A percentile compares a stretch with the other conserved stretches of the same genome.
These are phyloP conservation scores for Kwoniella sp. DNA, from an alignment of 768 basidiomycete species.

Conservation along the genomic window DNA sequence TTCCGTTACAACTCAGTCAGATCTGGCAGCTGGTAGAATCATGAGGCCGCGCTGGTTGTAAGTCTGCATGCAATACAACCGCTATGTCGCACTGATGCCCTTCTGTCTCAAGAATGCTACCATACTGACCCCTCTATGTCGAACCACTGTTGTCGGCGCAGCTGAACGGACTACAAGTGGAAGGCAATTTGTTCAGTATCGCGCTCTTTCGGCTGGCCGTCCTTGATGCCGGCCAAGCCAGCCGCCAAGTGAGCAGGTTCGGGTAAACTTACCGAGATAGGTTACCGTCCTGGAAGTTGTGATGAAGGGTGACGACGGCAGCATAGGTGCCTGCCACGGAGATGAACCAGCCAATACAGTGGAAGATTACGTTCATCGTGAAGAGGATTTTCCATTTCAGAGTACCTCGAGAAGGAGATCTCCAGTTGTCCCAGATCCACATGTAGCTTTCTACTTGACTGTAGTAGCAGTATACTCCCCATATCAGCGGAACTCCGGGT, in stretches of 20 bases:
- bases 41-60: too few relatives aligned
- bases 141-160: slow-evolving; percentile 17
- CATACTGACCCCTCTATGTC: background rate
- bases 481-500: too few relatives aligned
- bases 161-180: slow-evolving; percentile 10
- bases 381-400: slow-evolving; percentile 4
- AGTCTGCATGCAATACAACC: background rate
- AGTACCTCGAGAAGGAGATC: slow-evolving; percentile 5
- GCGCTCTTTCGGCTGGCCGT: too few relatives aligned
- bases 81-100: background rate
- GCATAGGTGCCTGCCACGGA: slow-evolving; percentile 20
- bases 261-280: slow-evolving; percentile 13
- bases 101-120: background rate
- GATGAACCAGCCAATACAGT: slow-evolving; percentile 22
- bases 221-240: too few relatives aligned
- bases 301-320: slow-evolving; percentile 10
- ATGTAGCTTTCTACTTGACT: slow-evolving; percentile 42
- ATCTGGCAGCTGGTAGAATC: too few relatives aligned
- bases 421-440: slow-evolving; percentile 47
- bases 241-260: background rate
- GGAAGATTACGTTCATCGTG: slow-evolving; percentile 12
- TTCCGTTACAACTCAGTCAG: too few relatives aligned
- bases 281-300: slow-evolving; percentile 6
- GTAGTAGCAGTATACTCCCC: background rate
- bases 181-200: too few relatives aligned